A percentile compares a stretch with the other conserved stretches of the same genome.
These are phyloP conservation scores for Lentinus polychrous DNA, from an alignment of 1,284 basidiomycete species.

Conservation along the genomic window DNA sequence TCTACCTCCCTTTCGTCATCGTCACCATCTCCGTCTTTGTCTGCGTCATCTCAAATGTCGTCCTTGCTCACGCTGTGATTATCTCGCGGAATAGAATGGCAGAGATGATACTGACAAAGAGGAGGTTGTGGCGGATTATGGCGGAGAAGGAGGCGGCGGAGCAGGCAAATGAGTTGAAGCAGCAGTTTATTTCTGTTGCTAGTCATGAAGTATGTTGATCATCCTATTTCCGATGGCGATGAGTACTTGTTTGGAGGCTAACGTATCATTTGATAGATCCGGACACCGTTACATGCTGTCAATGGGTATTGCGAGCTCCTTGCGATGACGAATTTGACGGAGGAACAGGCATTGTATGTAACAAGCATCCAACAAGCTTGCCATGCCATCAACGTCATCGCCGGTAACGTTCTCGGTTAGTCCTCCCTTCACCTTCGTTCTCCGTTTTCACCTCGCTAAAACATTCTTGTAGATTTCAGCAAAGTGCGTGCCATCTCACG, in stretches of 20 bases:
- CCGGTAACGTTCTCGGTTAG: constrained; percentile 26
- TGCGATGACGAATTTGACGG: constrained; percentile 20
- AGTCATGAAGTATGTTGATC: constrained; percentile 21
- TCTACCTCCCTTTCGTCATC: constrained; percentile 21
- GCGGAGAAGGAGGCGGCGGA: constrained; percentile 28
- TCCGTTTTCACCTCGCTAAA: neutral
- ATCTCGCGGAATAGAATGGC: constrained; percentile 25
- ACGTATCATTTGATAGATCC: constrained; percentile 14
- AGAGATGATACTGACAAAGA: constrained; percentile 25
- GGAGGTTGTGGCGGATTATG: constrained; percentile 25
- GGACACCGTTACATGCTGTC: constrained; percentile 26
- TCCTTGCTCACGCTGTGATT: constrained; percentile 23
- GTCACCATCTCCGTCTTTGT: constrained; percentile 21
- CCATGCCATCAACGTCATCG: constrained; percentile 27
- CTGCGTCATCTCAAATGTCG: constrained; percentile 24
- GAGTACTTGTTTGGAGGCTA: neutral
- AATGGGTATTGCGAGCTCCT: constrained; percentile 27
- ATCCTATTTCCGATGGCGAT: no score
- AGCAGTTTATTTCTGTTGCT: constrained; percentile 27
- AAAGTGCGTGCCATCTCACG: constrained; percentile 15
- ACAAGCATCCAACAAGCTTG: constrained; percentile 27
- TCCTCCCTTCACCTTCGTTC: neutral
- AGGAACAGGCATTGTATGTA: constrained; percentile 24
- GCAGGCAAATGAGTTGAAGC: constrained; percentile 26
- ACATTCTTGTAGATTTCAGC: constrained; percentile 20